phyloP scores from a whole-genome alignment of 108 stramenopile genomes.

The Fistulifera pelliculosa region DNA sequence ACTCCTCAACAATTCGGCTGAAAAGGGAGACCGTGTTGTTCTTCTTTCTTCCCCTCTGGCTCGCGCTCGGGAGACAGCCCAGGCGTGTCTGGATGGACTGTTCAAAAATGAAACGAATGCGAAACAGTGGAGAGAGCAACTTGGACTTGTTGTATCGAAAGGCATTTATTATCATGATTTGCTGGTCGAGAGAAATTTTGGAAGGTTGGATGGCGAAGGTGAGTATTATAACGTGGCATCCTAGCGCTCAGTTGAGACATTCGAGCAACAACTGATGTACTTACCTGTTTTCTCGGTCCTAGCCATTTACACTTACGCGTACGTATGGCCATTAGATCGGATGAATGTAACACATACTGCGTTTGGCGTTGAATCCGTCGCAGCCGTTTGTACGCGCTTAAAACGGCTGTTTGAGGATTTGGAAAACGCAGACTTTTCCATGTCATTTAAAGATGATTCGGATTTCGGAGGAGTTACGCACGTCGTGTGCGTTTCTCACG shows the following conservation, averaged over 20 bases:
- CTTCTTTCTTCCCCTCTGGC: slow-evolving; percentile 80
- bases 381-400: slow-evolving; percentile 67
- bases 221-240: too few species aligned
- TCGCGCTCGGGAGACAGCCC: slow-evolving; percentile 41
- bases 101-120: neutral
- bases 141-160: slow-evolving; percentile 36
- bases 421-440: slow-evolving; percentile 21
- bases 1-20: slow-evolving; percentile 14
- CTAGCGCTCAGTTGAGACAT: too few species aligned
- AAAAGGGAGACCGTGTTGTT: slow-evolving; percentile 31
- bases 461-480: slow-evolving; percentile 14
- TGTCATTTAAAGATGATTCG: slow-evolving; percentile 14
- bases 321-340: slow-evolving; percentile 75
- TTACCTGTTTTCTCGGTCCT: slow-evolving; percentile 8
- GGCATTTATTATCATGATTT: slow-evolving; percentile 45
- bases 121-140: slow-evolving; percentile 16
- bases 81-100: slow-evolving; percentile 38
- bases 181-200: slow-evolving; percentile 79
- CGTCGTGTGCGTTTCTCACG: slow-evolving; percentile 70
- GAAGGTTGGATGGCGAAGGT: slow-evolving; percentile 42
- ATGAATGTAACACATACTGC: slow-evolving; percentile 61
- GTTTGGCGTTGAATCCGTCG: slow-evolving; percentile 76
- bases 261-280: too few species aligned
- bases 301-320: slow-evolving; percentile 56
- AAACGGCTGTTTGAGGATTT: slow-evolving; percentile 39